Percentiles rank a stretch among this genome's conserved stretches.
Conservation (phyloP, 176 grass and related monocot species). For the Aegilops bicornis region DNA sequence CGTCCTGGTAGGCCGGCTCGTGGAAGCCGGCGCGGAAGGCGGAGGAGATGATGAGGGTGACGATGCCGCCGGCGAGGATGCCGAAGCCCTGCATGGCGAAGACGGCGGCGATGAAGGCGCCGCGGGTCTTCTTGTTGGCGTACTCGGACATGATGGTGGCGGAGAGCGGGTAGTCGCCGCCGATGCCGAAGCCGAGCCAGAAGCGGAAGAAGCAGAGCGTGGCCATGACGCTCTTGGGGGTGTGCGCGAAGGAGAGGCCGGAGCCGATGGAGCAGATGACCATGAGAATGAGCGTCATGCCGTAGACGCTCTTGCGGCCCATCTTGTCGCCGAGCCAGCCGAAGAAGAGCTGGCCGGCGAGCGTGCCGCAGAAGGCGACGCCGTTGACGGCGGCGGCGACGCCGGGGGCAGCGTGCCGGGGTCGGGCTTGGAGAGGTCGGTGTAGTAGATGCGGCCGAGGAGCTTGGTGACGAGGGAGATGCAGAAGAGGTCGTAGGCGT, state of each 20-base stretch:
- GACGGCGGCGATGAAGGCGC: constrained; percentile 83
- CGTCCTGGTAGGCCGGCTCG: constrained; percentile 45
- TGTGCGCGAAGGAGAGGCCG: constrained; percentile 40
- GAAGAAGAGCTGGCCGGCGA: constrained; percentile 22
- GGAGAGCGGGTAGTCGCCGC: constrained; percentile 77
- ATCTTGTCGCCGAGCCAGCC: constrained; percentile 42
- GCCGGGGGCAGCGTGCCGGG: not conserved
- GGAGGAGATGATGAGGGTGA: constrained; percentile 52
- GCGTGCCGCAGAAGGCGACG: constrained; percentile 44
- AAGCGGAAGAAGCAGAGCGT: constrained; percentile 97
- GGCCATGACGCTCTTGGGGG: constrained; percentile 45
- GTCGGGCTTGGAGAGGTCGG: constrained; percentile 9
- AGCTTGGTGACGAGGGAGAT: constrained; percentile 76
- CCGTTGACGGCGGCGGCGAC: constrained; percentile 4
- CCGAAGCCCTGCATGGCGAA: constrained; percentile 87
- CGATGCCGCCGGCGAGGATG: constrained; percentile 61
- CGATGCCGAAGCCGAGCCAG: constrained; percentile 96
- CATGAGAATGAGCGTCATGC: constrained; percentile 63
- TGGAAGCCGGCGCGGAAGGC: constrained; percentile 34
- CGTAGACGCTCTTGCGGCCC: constrained; percentile 60
- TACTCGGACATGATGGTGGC: constrained; percentile 98
- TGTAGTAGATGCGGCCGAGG: constrained; percentile 74
- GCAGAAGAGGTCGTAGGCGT: constrained; percentile 91
- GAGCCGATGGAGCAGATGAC: constrained; percentile 47
- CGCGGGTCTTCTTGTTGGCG: constrained; percentile 81